A percentile compares a stretch with the other conserved stretches of the same genome.
Evolutionary conservation across 2,329 filamentous ascomycete species (phyloP).

Genomic region (Pleomassaria siparia): DNA sequence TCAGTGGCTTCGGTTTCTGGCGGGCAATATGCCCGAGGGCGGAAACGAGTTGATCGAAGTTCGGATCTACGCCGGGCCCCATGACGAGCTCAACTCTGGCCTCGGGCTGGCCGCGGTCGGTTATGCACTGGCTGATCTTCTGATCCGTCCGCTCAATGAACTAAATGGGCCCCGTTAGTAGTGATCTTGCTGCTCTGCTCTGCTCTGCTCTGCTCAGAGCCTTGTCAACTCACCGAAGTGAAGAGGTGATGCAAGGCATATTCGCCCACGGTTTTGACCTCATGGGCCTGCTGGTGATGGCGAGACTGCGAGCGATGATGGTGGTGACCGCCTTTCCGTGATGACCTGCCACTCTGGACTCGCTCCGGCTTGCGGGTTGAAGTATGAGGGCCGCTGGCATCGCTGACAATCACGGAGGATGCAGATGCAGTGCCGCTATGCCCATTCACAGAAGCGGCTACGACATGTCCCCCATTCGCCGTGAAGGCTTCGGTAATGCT

Average conservation of each 20-base stretch:
- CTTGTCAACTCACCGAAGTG: constrained; percentile 66
- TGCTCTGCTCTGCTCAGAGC: not conserved
- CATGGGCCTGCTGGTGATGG: constrained; percentile 66
- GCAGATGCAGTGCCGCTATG: constrained; percentile 10
- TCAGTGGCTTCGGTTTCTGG: constrained; percentile 89
- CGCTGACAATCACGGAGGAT: constrained; percentile 11
- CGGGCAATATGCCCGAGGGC: constrained; percentile 93
- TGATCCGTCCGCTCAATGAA: constrained; percentile 97
- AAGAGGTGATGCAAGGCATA: constrained; percentile 96
- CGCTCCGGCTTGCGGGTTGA: constrained; percentile 45
- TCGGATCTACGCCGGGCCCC: constrained; percentile 81
- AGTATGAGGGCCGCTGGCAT: constrained; percentile 14
- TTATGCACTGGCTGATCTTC: constrained; percentile 87
- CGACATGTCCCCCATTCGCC: constrained; percentile 28
- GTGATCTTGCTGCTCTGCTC: too few species aligned
- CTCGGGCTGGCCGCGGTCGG: constrained; percentile 75
- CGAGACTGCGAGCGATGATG: constrained; percentile 71
- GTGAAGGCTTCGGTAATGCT: constrained; percentile 41
- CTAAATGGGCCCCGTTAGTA: constrained; percentile 40
- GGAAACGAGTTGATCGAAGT: constrained; percentile 91
- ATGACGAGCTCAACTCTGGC: constrained; percentile 87
- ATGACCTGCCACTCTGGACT: constrained; percentile 59
- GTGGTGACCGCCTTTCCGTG: constrained; percentile 75
- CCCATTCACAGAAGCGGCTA: constrained; percentile 13
- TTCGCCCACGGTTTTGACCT: constrained; percentile 93